phyloP scores from a whole-genome alignment of 148 eudicot species.

The Rhododendron griersonianum region DNA sequence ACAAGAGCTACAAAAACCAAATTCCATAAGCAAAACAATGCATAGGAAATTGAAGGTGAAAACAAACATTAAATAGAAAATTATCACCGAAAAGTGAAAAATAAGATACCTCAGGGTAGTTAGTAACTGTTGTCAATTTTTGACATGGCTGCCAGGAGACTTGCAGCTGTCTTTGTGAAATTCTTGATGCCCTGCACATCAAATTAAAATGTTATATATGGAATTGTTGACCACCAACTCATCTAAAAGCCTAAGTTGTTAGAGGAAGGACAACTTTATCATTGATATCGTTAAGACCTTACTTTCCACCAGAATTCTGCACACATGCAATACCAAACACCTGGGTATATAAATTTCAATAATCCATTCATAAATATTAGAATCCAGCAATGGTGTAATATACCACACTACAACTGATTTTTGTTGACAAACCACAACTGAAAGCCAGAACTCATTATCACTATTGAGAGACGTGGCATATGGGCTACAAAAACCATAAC shows the following conservation, averaged over 20 bases:
- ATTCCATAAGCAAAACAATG: not conserved
- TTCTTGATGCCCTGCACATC: conserved; percentile 60
- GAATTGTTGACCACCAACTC: not conserved
- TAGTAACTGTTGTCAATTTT: conserved; percentile 63
- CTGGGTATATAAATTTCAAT: not conserved
- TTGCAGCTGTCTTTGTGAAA: conserved; percentile 57
- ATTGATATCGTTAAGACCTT: not conserved
- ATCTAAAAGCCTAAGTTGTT: not conserved
- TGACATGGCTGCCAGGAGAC: conserved; percentile 51
- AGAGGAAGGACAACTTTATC: not conserved
- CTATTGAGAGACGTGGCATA: not conserved
- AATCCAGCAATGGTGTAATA: no score
- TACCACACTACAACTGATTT: no score
- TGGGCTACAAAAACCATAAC: not conserved
- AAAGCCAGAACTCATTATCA: conserved; percentile 5
- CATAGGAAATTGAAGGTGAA: not conserved
- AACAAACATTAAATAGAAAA: not conserved
- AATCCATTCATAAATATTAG: not conserved
- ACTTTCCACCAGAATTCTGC: not conserved
- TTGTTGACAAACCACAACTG: no score
- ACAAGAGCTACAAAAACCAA: not conserved
- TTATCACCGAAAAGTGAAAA: not conserved
- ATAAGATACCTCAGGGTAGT: conserved; percentile 48
- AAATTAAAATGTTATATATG: not conserved
- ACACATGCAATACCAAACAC: conserved; percentile 2